Conservation (phyloP, 2,329 filamentous ascomycete genomes). For the Penicillium nordicum region DNA sequence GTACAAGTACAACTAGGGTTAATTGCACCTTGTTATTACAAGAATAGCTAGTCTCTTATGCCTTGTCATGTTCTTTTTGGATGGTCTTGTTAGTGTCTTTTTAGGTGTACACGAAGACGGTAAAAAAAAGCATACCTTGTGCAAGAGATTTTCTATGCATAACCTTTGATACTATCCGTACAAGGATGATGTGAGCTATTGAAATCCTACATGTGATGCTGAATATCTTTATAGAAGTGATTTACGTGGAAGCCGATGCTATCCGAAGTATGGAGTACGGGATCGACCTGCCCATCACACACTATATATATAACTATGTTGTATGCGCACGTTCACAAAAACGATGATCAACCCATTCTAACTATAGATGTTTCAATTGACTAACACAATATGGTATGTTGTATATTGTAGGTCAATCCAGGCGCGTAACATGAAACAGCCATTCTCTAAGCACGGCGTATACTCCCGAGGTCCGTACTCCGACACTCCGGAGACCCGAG, state of each 20-base stretch:
- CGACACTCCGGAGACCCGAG: neutral
- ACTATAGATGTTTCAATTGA: neutral
- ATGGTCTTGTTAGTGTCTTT: too few species aligned
- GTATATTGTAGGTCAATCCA: neutral
- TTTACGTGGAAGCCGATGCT: neutral
- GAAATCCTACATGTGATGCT: neutral
- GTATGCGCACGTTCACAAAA: neutral
- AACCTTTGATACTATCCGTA: neutral
- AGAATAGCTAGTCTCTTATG: neutral
- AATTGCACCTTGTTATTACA: neutral
- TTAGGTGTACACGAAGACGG: too few species aligned
- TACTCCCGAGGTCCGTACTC: too few species aligned
- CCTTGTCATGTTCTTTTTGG: too few species aligned
- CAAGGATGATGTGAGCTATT: neutral
- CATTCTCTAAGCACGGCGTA: neutral
- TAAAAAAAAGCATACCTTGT: too few species aligned
- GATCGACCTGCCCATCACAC: neutral
- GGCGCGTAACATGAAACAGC: neutral
- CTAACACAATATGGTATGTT: neutral
- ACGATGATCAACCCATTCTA: neutral
- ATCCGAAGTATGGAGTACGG: neutral
- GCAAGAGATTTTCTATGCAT: too few species aligned
- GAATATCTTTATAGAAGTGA: neutral
- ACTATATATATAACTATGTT: neutral
- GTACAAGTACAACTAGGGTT: neutral